Evolutionary conservation across 305 asterid genomes (phyloP), one percentile per base, ranked within the genome.

Genomic region (Petunia hybrid): DNA sequence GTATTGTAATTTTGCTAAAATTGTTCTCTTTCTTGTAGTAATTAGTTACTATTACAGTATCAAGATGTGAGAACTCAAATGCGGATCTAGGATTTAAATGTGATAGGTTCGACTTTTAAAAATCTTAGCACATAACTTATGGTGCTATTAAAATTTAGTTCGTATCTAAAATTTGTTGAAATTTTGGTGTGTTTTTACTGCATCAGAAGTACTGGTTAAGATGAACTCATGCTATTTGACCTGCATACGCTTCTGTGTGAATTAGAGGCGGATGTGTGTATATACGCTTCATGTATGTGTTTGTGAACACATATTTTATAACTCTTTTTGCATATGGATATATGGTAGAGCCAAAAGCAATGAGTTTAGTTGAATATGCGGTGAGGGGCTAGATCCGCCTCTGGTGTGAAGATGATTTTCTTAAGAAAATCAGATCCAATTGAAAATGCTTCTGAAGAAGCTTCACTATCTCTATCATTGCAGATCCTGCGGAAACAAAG

Each of bases 401-500:
- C 36, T 71, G 45, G 22, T 48, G 35, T 12, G 78, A 48, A 40
- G 73, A 59, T 76, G 55, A 8, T 55, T 55, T 75, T 60, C 68
- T 39, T 5, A 45, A 38, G 46, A 43, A 48, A 57, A 7, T 46
- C 16, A 40, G 55, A 76, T 77, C 69, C 59, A 40, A 39, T 3
- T 43, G 5, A 6, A 39, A 79, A 38, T 66, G 76, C 66, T 51
- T 53, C 46, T 79, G 12, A 1, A 79, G 75, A 63, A 45, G 38
- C 65, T 85, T 76, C 16, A 74, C n/a, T 65, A 59, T 45, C 36
- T 46, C 48, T 75, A 74, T 85, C 82, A 22, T 6, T 82, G 81
- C 91, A 92, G 97, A 89, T 83, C 85, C 90, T 65, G 83, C 86
- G 1, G 91, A 91, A 88, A 89, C 89, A 67, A 91, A 88, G 85